These are phyloP conservation scores for Citeromyces nyonsensis DNA, from an alignment of 805 yeast genomes.

Conservation along the genomic window DNA sequence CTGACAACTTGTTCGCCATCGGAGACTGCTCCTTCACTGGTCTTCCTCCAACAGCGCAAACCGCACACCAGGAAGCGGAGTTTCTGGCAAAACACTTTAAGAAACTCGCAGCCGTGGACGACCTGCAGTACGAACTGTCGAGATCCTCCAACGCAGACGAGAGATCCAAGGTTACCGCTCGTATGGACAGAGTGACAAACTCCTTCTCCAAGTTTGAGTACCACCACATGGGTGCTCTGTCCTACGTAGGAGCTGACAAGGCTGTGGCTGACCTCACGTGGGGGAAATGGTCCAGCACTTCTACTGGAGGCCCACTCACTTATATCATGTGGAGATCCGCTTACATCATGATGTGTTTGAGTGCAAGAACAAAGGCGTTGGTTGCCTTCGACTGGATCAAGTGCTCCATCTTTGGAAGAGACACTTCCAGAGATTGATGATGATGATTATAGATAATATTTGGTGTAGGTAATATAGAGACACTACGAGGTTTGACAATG, in stretches of 20 bases:
- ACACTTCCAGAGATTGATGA: conserved; percentile 63
- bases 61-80: conserved; percentile 87
- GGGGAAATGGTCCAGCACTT: conserved; percentile 66
- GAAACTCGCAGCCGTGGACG: conserved; percentile 46
- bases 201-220: conserved; percentile 53
- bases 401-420: conserved; percentile 83
- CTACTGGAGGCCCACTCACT: conserved; percentile 76
- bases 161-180: conserved; percentile 27
- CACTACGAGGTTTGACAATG: no score
- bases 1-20: conserved; percentile 66
- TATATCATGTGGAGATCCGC: conserved; percentile 93
- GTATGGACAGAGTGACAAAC: conserved; percentile 22
- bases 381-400: conserved; percentile 84
- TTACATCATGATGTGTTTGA: conserved; percentile 82
- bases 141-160: conserved; percentile 23
- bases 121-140: conserved; percentile 27
- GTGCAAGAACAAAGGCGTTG: conserved; percentile 75
- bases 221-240: conserved; percentile 83
- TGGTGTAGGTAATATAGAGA: no score
- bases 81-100: conserved; percentile 64
- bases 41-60: conserved; percentile 94
- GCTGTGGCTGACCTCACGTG: conserved; percentile 86
- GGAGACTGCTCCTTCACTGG: conserved; percentile 93
- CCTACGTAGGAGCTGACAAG: conserved; percentile 84
- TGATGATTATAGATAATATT: not conserved